phyloP scores from a whole-genome alignment of 768 basidiomycete species.

The Boletus patriciae region DNA sequence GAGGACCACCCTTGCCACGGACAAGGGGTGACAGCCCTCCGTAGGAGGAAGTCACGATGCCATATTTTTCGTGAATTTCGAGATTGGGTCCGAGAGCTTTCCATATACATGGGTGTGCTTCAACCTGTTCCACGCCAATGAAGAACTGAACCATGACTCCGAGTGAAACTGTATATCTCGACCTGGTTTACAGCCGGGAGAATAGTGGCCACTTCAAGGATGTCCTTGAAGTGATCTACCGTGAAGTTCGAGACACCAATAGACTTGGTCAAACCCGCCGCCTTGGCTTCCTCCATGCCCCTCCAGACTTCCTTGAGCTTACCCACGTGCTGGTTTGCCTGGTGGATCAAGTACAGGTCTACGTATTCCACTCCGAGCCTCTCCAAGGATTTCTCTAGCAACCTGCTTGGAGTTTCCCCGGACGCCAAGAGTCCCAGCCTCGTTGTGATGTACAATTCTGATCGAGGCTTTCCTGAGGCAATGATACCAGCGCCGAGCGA shows the following conservation, averaged over 20 bases:
- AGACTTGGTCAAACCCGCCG: constrained; percentile 39
- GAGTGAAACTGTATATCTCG: neutral
- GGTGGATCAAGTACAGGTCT: constrained; percentile 66
- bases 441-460: constrained; percentile 62
- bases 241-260: constrained; percentile 61
- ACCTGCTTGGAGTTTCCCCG: constrained; percentile 47
- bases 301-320: constrained; percentile 56
- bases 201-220: constrained; percentile 45
- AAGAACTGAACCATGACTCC: neutral
- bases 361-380: constrained; percentile 56
- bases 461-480: constrained; percentile 50
- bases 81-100: constrained; percentile 40
- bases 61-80: constrained; percentile 35
- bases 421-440: constrained; percentile 42
- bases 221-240: constrained; percentile 41
- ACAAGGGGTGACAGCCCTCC: constrained; percentile 41
- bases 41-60: constrained; percentile 42
- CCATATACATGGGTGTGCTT: constrained; percentile 55
- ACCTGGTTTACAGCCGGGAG: constrained; percentile 58
- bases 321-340: constrained; percentile 38
- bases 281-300: constrained; percentile 57
- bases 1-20: constrained; percentile 37
- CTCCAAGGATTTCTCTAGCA: constrained; percentile 52
- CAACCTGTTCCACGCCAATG: constrained; percentile 36
- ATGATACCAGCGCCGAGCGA: constrained; percentile 51